phyloP scores from a whole-genome alignment of 2,329 filamentous ascomycete genomes.

The Geoglossum cookeanum region DNA sequence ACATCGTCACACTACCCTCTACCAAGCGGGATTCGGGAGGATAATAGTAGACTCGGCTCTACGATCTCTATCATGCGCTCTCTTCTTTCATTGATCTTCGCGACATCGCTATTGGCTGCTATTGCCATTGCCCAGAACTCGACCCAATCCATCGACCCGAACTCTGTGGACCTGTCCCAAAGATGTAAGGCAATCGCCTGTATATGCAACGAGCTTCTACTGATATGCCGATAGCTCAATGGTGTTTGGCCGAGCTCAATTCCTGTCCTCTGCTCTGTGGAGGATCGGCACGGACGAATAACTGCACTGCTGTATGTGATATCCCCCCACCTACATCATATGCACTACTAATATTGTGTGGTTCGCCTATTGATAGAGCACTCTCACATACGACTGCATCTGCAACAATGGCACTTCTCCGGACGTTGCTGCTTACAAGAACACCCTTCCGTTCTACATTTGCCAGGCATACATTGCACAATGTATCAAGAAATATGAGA shows the following conservation, averaged over 20 bases:
- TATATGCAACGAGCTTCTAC: not conserved
- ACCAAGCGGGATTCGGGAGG: too few relatives aligned
- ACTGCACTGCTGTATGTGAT: constrained; percentile 34
- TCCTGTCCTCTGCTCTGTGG: constrained; percentile 41
- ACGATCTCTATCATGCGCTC: not conserved
- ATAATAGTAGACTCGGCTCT: too few relatives aligned
- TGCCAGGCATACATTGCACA: constrained; percentile 33
- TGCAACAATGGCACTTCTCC: constrained; percentile 36
- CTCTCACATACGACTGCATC: constrained; percentile 35
- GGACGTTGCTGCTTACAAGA: constrained; percentile 34
- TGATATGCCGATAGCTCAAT: constrained; percentile 22
- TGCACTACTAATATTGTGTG: not conserved
- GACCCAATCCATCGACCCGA: constrained; percentile 23
- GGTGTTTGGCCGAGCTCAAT: constrained; percentile 40
- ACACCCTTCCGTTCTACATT: constrained; percentile 40
- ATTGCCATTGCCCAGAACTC: constrained; percentile 14
- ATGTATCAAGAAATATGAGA: constrained; percentile 27
- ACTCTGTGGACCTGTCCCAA: constrained; percentile 18
- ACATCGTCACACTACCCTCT: too few relatives aligned
- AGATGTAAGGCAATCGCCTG: constrained; percentile 13
- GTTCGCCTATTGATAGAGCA: constrained; percentile 18
- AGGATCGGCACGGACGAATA: constrained; percentile 28
- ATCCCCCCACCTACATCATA: too few relatives aligned
- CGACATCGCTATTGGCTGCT: not conserved
- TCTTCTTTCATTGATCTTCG: not conserved